phyloP scores from a whole-genome alignment of 371 early-diverging fungal genomes.

The Haplosporangium sp. region DNA sequence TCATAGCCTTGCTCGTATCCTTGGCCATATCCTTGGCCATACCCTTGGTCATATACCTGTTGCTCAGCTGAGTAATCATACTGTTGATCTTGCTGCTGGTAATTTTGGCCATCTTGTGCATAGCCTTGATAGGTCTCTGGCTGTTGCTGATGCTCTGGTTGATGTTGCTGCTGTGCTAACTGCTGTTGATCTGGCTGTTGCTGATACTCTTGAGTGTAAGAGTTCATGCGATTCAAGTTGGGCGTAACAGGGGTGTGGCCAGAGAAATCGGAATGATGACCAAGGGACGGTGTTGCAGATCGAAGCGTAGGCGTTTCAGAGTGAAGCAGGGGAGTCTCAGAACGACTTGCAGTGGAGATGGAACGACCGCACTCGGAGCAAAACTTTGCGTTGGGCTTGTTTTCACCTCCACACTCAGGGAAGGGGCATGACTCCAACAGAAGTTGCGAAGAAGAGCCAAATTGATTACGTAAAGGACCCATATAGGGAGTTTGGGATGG shows the following conservation, averaged over 20 bases:
- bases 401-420: slow-evolving; percentile 71
- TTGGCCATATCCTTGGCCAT: slow-evolving; percentile 17
- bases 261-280: slow-evolving; percentile 28
- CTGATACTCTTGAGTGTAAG: slow-evolving; percentile 23
- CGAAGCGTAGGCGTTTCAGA: slow-evolving; percentile 59
- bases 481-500: slow-evolving; percentile 40
- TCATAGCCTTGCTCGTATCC: slow-evolving; percentile 6
- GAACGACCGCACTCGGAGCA: slow-evolving; percentile 79
- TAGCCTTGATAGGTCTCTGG: slow-evolving; percentile 11
- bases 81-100: slow-evolving; percentile 24
- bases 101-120: slow-evolving; percentile 1
- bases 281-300: slow-evolving; percentile 60
- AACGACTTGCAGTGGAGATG: slow-evolving; percentile 60
- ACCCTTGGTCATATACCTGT: slow-evolving; percentile 10
- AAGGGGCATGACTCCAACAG: slow-evolving; percentile 62
- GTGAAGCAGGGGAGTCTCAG: slow-evolving; percentile 58
- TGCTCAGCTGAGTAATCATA: slow-evolving; percentile 14
- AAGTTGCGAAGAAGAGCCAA: slow-evolving; percentile 47
- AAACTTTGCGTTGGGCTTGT: slow-evolving; percentile 75
- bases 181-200: slow-evolving; percentile 23
- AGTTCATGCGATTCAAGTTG: slow-evolving; percentile 34
- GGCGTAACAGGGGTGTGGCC: slow-evolving; percentile 32
- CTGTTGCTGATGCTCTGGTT: slow-evolving; percentile 23
- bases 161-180: slow-evolving; percentile 8
- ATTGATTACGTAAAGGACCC: slow-evolving; percentile 31